Evolutionary conservation across 495 filamentous ascomycete genomes (phyloP).

Genomic region (Amorphotheca resinae): DNA sequence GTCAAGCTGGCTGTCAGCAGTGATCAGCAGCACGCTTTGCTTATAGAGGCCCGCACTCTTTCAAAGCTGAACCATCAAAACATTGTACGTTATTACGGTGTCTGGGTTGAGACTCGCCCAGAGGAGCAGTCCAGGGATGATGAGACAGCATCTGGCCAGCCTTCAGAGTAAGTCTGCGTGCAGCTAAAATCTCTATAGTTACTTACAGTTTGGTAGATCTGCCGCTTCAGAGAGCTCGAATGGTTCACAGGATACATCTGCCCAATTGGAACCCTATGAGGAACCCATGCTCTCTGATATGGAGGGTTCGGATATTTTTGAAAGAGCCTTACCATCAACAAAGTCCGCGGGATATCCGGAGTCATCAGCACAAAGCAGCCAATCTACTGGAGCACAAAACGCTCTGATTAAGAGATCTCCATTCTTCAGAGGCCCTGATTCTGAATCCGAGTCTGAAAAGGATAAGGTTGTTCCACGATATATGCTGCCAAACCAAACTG

Average conservation of each 20-base stretch:
- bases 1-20: conserved; percentile 14
- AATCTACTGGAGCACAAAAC: background rate
- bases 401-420: background rate
- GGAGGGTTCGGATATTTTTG: background rate
- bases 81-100: conserved; percentile 59
- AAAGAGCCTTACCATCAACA: background rate
- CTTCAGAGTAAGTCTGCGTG: no score
- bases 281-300: no score
- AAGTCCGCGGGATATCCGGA: no score
- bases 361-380: no score
- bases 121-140: no score
- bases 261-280: no score
- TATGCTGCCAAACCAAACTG: background rate
- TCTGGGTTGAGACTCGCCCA: conserved; percentile 14
- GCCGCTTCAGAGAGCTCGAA: no score
- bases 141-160: no score
- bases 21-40: conserved; percentile 18
- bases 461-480: background rate
- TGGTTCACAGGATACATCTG: no score
- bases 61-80: conserved; percentile 44
- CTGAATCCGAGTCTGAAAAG: background rate
- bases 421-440: no score
- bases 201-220: no score
- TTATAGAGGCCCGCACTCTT: conserved; percentile 24
- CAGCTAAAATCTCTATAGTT: no score